Evolutionary conservation across 1,284 basidiomycete species (phyloP).

Genomic region (Singerocomus inundabilis): DNA sequence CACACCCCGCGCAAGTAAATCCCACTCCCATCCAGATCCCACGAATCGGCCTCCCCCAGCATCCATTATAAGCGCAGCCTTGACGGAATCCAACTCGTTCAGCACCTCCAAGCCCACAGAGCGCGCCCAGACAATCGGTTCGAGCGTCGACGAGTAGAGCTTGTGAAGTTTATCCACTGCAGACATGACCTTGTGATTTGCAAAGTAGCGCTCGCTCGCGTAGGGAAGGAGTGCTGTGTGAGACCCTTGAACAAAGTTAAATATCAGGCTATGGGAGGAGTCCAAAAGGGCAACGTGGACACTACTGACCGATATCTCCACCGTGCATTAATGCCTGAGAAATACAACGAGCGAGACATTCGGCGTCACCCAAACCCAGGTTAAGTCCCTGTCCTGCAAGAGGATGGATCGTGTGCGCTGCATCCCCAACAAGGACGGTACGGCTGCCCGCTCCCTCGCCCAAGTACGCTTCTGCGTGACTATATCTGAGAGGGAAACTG

Average conservation of each 20-base stretch:
- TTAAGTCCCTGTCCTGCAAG: constrained; percentile 98
- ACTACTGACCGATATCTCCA: constrained; percentile 72
- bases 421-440: constrained; percentile 92
- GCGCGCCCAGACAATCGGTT: constrained; percentile 80
- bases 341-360: constrained; percentile 66
- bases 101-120: constrained; percentile 87
- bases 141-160: constrained; percentile 67
- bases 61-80: constrained; percentile 78
- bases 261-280: neutral
- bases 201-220: constrained; percentile 75
- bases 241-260: constrained; percentile 50
- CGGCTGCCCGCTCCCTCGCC: constrained; percentile 66
- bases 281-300: neutral
- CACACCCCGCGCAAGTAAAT: constrained; percentile 37
- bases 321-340: constrained; percentile 57
- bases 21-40: constrained; percentile 33
- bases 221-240: constrained; percentile 76
- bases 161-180: constrained; percentile 88
- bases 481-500: constrained; percentile 87
- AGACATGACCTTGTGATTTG: constrained; percentile 83
- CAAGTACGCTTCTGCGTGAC: constrained; percentile 86
- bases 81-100: constrained; percentile 83
- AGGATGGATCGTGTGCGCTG: constrained; percentile 94
- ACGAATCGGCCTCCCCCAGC: constrained; percentile 54
- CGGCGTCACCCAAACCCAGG: constrained; percentile 85